A percentile compares a stretch with the other conserved stretches of the same genome.
phyloP scores from a whole-genome alignment of 805 yeast species.

The Cyberlindnera mycetangii region DNA sequence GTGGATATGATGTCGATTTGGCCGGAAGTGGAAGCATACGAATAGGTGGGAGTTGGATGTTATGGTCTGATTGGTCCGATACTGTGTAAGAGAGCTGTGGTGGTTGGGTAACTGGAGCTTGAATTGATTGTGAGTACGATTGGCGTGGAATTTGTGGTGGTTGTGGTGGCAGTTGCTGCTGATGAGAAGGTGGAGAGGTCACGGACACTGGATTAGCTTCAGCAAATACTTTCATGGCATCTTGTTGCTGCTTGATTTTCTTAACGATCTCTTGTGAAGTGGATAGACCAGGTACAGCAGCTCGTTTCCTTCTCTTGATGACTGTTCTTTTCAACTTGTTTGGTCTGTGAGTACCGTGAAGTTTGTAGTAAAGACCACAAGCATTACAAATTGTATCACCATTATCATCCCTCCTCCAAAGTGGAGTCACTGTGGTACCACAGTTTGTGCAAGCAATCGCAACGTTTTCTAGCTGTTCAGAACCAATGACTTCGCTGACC shows the following conservation, averaged over 20 bases:
- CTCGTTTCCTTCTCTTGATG: constrained; percentile 70
- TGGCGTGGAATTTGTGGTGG: too few relatives aligned
- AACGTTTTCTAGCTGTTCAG: constrained; percentile 38
- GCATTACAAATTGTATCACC: constrained; percentile 89
- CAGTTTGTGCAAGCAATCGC: constrained; percentile 83
- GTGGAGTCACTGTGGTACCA: constrained; percentile 79
- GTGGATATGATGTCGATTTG: constrained; percentile 26
- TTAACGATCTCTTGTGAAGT: background rate
- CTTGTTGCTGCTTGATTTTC: constrained; percentile 7
- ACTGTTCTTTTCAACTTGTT: constrained; percentile 68
- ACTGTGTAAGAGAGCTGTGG: background rate
- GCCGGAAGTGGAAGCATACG: constrained; percentile 22
- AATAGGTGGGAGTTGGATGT: constrained; percentile 26
- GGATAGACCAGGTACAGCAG: background rate
- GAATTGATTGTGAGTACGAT: background rate
- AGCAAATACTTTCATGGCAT: too few relatives aligned
- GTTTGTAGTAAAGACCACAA: constrained; percentile 73
- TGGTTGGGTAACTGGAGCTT: background rate
- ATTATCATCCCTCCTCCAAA: constrained; percentile 79
- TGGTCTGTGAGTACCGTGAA: constrained; percentile 78
- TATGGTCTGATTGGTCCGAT: constrained; percentile 3
- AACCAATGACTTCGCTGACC: constrained; percentile 20
- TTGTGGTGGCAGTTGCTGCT: background rate
- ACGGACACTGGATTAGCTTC: background rate
- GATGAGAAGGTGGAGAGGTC: background rate